These are phyloP conservation scores for Ogataea corticis DNA, from an alignment of 805 yeast genomes.

Conservation along the genomic window DNA sequence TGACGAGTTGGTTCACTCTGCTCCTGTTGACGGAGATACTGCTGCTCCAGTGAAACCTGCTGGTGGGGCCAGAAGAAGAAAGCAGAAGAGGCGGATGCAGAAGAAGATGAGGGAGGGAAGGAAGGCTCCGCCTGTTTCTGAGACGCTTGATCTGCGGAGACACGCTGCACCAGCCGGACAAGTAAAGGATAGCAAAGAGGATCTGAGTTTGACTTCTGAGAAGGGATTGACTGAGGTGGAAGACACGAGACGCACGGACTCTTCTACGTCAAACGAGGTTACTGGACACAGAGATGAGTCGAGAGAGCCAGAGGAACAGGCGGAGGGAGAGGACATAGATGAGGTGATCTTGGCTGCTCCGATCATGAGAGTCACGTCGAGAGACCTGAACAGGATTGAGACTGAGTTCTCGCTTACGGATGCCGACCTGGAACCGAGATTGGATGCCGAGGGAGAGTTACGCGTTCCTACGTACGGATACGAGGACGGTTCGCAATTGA, in stretches of 20 bases:
- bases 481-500: conserved; percentile 67
- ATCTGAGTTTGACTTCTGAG: conserved; percentile 5
- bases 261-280: conserved; percentile 15
- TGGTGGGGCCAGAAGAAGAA: conserved; percentile 68
- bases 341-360: conserved; percentile 14
- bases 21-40: conserved; percentile 22
- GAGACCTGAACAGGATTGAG: conserved; percentile 17
- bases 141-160: conserved; percentile 36
- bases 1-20: conserved; percentile 3
- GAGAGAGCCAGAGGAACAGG: not conserved
- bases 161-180: conserved; percentile 14
- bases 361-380: conserved; percentile 11
- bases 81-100: conserved; percentile 25
- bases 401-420: conserved; percentile 21
- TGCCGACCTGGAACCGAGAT: conserved; percentile 30
- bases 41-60: conserved; percentile 58
- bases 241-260: conserved; percentile 1
- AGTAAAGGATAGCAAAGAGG: conserved; percentile 7
- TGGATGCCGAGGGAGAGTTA: conserved; percentile 38
- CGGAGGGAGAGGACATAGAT: not conserved
- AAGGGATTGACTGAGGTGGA: conserved; percentile 1
- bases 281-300: conserved; percentile 7
- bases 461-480: conserved; percentile 46
- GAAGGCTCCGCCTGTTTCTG: conserved; percentile 36
- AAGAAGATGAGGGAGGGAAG: conserved; percentile 30